Conservation (phyloP, 768 basidiomycete species). For the Mycena latifolia region DNA sequence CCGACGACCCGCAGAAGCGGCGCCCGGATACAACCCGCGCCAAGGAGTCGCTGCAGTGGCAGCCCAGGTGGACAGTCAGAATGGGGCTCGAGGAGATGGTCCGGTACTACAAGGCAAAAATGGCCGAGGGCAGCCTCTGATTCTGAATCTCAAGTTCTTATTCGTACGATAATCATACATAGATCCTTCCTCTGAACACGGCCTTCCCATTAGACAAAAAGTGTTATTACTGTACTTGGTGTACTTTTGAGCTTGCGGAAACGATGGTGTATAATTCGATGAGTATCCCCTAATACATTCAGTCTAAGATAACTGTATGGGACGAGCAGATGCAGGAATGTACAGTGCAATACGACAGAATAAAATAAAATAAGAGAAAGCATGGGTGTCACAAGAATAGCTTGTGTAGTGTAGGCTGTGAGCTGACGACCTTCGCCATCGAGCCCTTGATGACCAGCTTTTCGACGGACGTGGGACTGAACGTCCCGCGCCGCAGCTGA, state of each 20-base stretch:
- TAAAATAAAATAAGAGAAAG: background rate
- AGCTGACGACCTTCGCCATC: conserved; percentile 63
- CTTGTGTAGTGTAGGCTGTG: conserved; percentile 43
- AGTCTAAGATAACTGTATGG: too few species aligned
- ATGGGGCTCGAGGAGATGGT: conserved; percentile 98
- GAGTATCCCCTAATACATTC: background rate
- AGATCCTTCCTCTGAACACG: background rate
- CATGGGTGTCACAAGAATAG: conserved; percentile 33
- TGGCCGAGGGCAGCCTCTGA: conserved; percentile 86
- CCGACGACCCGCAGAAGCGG: conserved; percentile 95
- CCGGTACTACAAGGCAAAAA: conserved; percentile 90
- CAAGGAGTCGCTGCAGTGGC: conserved; percentile 87
- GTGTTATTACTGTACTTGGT: background rate
- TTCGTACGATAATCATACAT: conserved; percentile 11
- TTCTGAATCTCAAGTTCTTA: background rate
- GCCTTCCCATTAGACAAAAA: conserved; percentile 2
- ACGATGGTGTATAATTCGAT: too few species aligned
- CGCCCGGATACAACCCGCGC: conserved; percentile 94
- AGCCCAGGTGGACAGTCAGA: conserved; percentile 92
- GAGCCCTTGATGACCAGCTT: conserved; percentile 66
- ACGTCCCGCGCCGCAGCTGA: conserved; percentile 55
- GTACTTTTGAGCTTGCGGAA: background rate
- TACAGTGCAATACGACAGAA: conserved; percentile 18
- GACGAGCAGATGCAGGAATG: conserved; percentile 27
- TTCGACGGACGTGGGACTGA: conserved; percentile 55